Conservation (phyloP, 23 red algal genomes). For the Rhodosorus marinus region DNA sequence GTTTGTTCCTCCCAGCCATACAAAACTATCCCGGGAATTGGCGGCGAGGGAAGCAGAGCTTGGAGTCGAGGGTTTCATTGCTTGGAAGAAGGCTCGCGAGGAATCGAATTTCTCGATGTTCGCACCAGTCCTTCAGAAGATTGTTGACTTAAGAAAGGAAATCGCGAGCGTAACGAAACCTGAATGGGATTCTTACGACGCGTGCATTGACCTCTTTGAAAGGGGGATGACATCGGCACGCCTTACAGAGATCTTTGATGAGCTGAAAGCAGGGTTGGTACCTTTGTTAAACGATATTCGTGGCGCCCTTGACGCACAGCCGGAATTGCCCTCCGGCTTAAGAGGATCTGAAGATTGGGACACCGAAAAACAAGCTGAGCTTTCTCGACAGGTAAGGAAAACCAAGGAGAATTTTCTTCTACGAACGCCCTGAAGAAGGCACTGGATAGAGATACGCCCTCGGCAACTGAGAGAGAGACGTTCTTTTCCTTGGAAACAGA, state of each 20-base stretch:
- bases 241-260: slow-evolving; percentile 33
- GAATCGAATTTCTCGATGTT: slow-evolving; percentile 14
- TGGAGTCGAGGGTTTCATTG: slow-evolving; percentile 3
- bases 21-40: too few species aligned
- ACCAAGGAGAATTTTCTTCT: too few species aligned
- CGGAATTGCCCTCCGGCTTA: slow-evolving; percentile 14
- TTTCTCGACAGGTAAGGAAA: too few species aligned
- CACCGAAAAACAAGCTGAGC: slow-evolving; percentile 13
- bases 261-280: slow-evolving; percentile 10
- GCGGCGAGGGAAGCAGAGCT: slow-evolving; percentile 9
- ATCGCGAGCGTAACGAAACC: slow-evolving; percentile 8
- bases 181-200: slow-evolving; percentile 15
- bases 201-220: slow-evolving; percentile 39
- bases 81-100: slow-evolving; percentile 26
- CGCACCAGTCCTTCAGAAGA: slow-evolving; percentile 5
- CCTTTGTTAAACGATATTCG: slow-evolving; percentile 5
- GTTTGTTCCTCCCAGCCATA: too few species aligned
- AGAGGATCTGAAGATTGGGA: slow-evolving; percentile 17
- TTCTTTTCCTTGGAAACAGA: slow-evolving; percentile 18
- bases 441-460: too few species aligned
- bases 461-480: too few species aligned
- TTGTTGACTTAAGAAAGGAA: background rate
- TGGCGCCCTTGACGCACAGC: slow-evolving; percentile 2
- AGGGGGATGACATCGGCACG: slow-evolving; percentile 44
- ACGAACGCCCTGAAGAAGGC: too few species aligned